These are phyloP conservation scores for Isabelozyma heimii DNA, from an alignment of 805 yeast genomes.

Conservation along the genomic window DNA sequence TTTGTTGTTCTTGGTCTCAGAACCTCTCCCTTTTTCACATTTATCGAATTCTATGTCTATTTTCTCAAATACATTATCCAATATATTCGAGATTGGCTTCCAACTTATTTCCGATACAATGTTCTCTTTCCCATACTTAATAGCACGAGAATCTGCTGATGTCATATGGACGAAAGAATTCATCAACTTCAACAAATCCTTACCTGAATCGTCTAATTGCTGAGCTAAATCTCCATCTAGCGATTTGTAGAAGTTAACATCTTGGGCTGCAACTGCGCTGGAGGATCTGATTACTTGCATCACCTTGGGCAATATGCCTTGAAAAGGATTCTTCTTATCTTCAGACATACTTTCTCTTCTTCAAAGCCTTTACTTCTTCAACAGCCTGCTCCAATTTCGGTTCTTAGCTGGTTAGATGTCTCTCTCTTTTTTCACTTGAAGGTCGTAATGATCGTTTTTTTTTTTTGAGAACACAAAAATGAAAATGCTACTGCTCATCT, in stretches of 20 bases:
- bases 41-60: conserved; percentile 67
- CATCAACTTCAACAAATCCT: conserved; percentile 44
- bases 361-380: neutral
- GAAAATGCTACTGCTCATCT: neutral
- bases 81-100: conserved; percentile 56
- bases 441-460: neutral
- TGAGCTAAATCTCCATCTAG: conserved; percentile 48
- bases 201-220: conserved; percentile 39
- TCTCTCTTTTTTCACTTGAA: neutral
- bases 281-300: conserved; percentile 63
- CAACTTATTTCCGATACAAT: conserved; percentile 46
- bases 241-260: conserved; percentile 70
- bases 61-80: conserved; percentile 75
- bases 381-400: too few species aligned
- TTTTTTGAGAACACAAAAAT: neutral
- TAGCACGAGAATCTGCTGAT: conserved; percentile 19
- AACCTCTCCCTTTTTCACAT: conserved; percentile 17
- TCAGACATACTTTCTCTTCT: neutral
- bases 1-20: conserved; percentile 9
- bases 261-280: conserved; percentile 70
- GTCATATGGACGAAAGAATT: conserved; percentile 34
- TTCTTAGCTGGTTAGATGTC: conserved; percentile 4
- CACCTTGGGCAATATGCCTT: conserved; percentile 43
- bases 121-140: conserved; percentile 42
- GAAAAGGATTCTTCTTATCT: conserved; percentile 2